phyloP scores from a whole-genome alignment of 139 green algal genomes.

The Coccomyxa sp. region DNA sequence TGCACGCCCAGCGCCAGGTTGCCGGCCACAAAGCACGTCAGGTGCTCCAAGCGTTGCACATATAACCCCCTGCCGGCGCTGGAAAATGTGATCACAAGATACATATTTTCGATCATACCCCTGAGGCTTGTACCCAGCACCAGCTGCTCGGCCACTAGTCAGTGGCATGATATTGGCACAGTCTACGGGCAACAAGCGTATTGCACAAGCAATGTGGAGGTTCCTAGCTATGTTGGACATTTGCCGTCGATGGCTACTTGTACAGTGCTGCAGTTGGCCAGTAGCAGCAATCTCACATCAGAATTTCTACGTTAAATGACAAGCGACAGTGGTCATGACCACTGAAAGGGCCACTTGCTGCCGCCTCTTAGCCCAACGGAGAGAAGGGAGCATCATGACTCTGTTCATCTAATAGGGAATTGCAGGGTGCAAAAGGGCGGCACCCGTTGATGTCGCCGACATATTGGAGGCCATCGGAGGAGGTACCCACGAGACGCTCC shows the following conservation, averaged over 20 bases:
- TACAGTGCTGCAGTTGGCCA: too few relatives aligned
- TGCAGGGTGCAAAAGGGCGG: neutral
- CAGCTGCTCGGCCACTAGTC: neutral
- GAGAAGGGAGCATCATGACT: too few relatives aligned
- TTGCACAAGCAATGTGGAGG: too few relatives aligned
- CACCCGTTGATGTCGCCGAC: slow-evolving; percentile 4
- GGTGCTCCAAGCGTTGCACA: slow-evolving; percentile 49
- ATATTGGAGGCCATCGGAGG: neutral
- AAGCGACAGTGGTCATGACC: too few relatives aligned
- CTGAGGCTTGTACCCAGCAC: neutral
- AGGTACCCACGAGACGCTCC: slow-evolving; percentile 1
- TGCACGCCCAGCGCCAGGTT: slow-evolving; percentile 61
- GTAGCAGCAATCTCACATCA: too few relatives aligned
- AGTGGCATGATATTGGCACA: neutral
- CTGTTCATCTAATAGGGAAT: too few relatives aligned
- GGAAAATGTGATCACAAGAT: neutral
- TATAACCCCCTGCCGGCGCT: neutral
- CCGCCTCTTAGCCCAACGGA: too few relatives aligned
- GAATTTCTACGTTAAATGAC: too few relatives aligned
- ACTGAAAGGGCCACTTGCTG: too few relatives aligned
- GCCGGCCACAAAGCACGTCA: slow-evolving; percentile 70
- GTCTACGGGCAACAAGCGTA: neutral
- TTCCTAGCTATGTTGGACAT: too few relatives aligned
- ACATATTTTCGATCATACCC: neutral
- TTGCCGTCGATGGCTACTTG: too few relatives aligned